These are phyloP conservation scores for Abrus pulchellus DNA, from an alignment of 306 rosid genomes.

Conservation along the genomic window DNA sequence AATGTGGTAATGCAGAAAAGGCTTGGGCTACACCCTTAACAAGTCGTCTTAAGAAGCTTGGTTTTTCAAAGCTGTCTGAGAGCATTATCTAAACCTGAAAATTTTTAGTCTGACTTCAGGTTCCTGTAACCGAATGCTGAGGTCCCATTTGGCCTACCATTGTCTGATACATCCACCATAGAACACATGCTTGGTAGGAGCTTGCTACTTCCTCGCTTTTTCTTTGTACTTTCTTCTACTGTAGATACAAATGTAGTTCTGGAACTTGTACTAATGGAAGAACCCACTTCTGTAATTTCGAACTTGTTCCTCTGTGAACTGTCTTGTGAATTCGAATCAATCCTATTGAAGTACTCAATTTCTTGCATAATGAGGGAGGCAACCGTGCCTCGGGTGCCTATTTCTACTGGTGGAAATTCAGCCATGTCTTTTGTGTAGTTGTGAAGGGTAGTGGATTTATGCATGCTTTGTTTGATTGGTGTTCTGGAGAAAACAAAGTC, in stretches of 20 bases:
- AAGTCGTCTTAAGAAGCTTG: slow-evolving; percentile 78
- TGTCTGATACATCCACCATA: slow-evolving; percentile 69
- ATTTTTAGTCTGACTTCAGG: slow-evolving; percentile 66
- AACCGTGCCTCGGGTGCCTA: slow-evolving; percentile 74
- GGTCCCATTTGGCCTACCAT: slow-evolving; percentile 55
- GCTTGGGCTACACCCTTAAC: slow-evolving; percentile 84
- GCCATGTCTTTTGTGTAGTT: slow-evolving; percentile 54
- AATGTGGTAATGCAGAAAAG: slow-evolving; percentile 75
- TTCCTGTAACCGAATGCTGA: slow-evolving; percentile 68
- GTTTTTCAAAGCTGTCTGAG: slow-evolving; percentile 88
- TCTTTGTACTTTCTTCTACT: slow-evolving; percentile 61
- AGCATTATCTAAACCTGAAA: slow-evolving; percentile 71
- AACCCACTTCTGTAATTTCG: slow-evolving; percentile 47
- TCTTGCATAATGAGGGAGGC: slow-evolving; percentile 78
- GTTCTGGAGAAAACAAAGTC: slow-evolving; percentile 47
- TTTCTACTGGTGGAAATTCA: slow-evolving; percentile 57
- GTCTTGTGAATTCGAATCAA: slow-evolving; percentile 51
- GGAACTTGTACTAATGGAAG: slow-evolving; percentile 53
- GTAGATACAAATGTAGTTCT: slow-evolving; percentile 52
- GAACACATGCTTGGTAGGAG: slow-evolving; percentile 76
- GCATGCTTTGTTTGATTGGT: slow-evolving; percentile 56
- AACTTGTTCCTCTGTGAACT: slow-evolving; percentile 52
- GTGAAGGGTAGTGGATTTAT: slow-evolving; percentile 49
- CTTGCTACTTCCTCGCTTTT: slow-evolving; percentile 61
- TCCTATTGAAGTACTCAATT: slow-evolving; percentile 66